Base-by-base conservation (phyloP, 805 yeast species). In the Saccharomycopsis schoenii region DNA sequence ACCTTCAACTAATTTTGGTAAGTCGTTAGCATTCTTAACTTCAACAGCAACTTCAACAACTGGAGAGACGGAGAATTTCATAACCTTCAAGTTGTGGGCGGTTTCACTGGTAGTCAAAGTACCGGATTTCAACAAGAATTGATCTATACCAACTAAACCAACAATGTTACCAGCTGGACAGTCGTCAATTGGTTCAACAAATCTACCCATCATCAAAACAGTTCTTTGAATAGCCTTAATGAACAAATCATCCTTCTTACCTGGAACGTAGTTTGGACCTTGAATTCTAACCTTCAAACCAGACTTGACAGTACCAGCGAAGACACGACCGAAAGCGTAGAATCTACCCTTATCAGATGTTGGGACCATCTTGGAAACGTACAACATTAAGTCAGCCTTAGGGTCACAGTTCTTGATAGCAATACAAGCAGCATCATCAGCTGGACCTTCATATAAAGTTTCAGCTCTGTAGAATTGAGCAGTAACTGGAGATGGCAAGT, bases 91-190 rank as follows among this genome's bases (percentile, higher is more conserved):
- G 94, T 93, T 93, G 94, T 94, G 97, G 71, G 99, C 88, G 72
- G 89, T 79, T 78, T 94, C 98, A 76, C 80, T 81, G 78, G 97
- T 93, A 83, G 99, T 94, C 75, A 93, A 82, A 74, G 99, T 93
- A 91, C 98, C 99, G 74, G 97, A 89, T 84, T 93, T 93, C 81
- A 93, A 89, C 83, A 93, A 88, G 89, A 92, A 93, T 86, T 93
- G 99, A 83, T 93, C 99, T 74, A 93, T 89, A 92, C 99, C 99
- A 74, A 93, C 98, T 78, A 93, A 83, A 91, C 98, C 99, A 76
- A 92, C 85, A 87, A 93, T 93, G 97, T 93, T 93, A 89, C 99
- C 99, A 73, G 98, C 97, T 78, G 99, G 98, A 83, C 96, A 89
- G 83, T 93, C 98, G 74, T 93, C 98, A 74, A 93, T 93, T 76